phyloP scores from a whole-genome alignment of 495 filamentous ascomycete genomes.

The Niebla homalea region DNA sequence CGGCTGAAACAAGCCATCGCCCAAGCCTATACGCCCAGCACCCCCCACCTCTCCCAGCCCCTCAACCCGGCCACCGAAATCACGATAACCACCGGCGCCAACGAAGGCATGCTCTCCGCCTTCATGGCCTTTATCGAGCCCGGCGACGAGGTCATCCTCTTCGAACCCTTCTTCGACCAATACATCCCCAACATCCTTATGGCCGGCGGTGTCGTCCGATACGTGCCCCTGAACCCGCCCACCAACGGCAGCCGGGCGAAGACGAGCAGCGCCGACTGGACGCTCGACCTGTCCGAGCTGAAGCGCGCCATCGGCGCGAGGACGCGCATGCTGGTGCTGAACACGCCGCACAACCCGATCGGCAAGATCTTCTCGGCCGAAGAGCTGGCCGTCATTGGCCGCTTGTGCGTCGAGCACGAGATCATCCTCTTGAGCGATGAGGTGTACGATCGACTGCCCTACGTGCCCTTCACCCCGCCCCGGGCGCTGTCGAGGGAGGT shows the following conservation, averaged over 20 bases:
- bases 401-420: conserved; percentile 84
- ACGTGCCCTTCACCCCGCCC: conserved; percentile 85
- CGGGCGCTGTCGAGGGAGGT: conserved; percentile 81
- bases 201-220: conserved; percentile 87
- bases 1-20: conserved; percentile 83
- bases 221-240: conserved; percentile 88
- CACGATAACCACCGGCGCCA: conserved; percentile 89
- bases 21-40: conserved; percentile 73
- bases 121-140: conserved; percentile 96
- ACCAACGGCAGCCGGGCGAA: conserved; percentile 65
- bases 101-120: conserved; percentile 90
- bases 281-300: conserved; percentile 69
- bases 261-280: conserved; percentile 78
- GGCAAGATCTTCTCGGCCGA: conserved; percentile 82
- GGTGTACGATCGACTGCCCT: conserved; percentile 90
- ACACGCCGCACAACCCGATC: conserved; percentile 85
- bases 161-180: conserved; percentile 99
- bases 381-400: conserved; percentile 76
- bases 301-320: conserved; percentile 68
- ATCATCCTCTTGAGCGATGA: conserved; percentile 94
- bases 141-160: conserved; percentile 92
- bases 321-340: conserved; percentile 91
- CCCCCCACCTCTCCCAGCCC: conserved; percentile 64
- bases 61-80: conserved; percentile 85
- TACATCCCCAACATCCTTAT: conserved; percentile 97